Evolutionary conservation across 805 yeast species (phyloP).

Genomic region (Candida sanyiensis): DNA sequence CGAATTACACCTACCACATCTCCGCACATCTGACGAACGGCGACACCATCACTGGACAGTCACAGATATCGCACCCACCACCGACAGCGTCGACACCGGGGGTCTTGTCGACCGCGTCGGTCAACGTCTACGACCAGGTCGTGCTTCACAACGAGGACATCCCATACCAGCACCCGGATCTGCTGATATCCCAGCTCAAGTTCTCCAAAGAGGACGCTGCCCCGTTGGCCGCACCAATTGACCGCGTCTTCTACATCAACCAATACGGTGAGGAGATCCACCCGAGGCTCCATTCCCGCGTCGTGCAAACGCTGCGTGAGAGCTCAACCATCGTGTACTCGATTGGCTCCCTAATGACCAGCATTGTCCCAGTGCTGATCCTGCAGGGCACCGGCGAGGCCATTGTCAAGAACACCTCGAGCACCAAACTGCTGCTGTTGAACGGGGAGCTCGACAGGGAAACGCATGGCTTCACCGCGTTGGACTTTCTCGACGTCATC

Average conservation of each 20-base stretch:
- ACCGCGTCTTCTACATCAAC: slow-evolving; percentile 70
- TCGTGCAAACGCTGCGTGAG: slow-evolving; percentile 41
- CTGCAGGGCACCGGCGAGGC: slow-evolving; percentile 70
- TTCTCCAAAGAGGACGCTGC: slow-evolving; percentile 54
- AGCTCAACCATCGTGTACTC: slow-evolving; percentile 64
- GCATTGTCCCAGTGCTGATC: slow-evolving; percentile 72
- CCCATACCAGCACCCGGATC: slow-evolving; percentile 72
- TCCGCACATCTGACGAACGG: slow-evolving; percentile 72
- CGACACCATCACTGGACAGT: slow-evolving; percentile 76
- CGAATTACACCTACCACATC: slow-evolving; percentile 81
- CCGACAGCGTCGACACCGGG: slow-evolving; percentile 23
- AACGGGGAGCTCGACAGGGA: slow-evolving; percentile 80
- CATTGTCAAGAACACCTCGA: slow-evolving; percentile 30
- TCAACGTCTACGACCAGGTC: slow-evolving; percentile 15
- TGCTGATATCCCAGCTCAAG: slow-evolving; percentile 67
- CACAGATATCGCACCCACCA: slow-evolving; percentile 91
- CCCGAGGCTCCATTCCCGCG: slow-evolving; percentile 66
- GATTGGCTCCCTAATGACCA: slow-evolving; percentile 86
- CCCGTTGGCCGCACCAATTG: slow-evolving; percentile 71
- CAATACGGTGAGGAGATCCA: slow-evolving; percentile 84
- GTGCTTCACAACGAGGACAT: slow-evolving; percentile 43
- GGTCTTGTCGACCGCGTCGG: slow-evolving; percentile 14
- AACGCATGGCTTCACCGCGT: slow-evolving; percentile 60
- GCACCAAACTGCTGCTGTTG: slow-evolving; percentile 53
- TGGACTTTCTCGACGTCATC: slow-evolving; percentile 51